phyloP scores from a whole-genome alignment of 371 early-diverging fungal genomes.

The Mucor ambiguus region DNA sequence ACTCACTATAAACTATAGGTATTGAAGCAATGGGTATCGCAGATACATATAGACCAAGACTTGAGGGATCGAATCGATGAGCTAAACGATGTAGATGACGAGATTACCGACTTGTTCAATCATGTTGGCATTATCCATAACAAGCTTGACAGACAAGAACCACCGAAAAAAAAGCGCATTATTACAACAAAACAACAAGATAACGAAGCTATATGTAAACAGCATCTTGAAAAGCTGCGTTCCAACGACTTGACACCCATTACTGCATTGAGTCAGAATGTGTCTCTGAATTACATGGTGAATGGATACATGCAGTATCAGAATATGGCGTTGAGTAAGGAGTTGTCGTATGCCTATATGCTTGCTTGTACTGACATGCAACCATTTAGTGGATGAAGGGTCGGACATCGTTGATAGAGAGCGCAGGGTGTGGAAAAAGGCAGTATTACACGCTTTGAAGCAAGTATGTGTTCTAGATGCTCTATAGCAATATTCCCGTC shows the following conservation, averaged over 20 bases:
- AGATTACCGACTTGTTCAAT: slow-evolving; percentile 12
- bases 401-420: neutral
- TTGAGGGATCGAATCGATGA: slow-evolving; percentile 3
- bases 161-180: slow-evolving; percentile 3
- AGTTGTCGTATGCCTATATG: neutral
- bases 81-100: slow-evolving; percentile 19
- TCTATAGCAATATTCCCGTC: neutral
- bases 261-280: neutral
- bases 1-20: neutral
- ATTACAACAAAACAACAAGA: neutral
- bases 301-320: slow-evolving; percentile 15
- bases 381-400: neutral
- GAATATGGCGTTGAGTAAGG: slow-evolving; percentile 10
- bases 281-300: slow-evolving; percentile 1
- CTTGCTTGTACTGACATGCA: neutral
- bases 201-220: neutral
- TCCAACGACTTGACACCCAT: neutral
- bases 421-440: slow-evolving; percentile 7
- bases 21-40: slow-evolving; percentile 16
- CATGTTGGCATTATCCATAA: neutral
- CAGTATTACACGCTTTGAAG: slow-evolving; percentile 2
- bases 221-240: neutral
- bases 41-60: neutral
- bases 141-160: neutral
- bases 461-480: slow-evolving; percentile 1